Conservation (phyloP, 139 green algal genomes). For the Closterium sp. region DNA sequence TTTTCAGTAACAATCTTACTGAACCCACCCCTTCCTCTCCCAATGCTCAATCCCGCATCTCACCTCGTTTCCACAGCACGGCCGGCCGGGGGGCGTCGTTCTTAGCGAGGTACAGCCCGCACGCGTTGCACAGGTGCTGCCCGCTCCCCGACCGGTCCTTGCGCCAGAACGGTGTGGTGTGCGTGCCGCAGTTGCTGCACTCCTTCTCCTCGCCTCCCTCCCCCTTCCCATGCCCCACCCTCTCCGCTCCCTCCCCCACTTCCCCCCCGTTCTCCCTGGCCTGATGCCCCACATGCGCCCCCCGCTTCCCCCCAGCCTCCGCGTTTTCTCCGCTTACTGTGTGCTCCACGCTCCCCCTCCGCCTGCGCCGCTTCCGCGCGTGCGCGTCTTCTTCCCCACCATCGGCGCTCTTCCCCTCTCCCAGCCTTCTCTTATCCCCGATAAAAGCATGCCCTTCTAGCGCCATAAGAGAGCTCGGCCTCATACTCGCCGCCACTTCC, state of each 20-base stretch:
- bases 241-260: background rate
- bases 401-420: background rate
- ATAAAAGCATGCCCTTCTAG: background rate
- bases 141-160: conserved; percentile 81
- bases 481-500: background rate
- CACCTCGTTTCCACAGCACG: conserved; percentile 71
- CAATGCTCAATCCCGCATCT: no score
- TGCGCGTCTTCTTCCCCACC: background rate
- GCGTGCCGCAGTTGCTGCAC: conserved; percentile 88
- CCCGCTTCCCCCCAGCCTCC: background rate
- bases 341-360: background rate
- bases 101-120: conserved; percentile 89
- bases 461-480: background rate
- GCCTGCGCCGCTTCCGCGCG: background rate
- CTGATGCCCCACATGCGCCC: background rate
- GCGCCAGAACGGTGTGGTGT: conserved; percentile 87
- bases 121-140: conserved; percentile 88
- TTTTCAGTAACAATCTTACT: no score
- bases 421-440: background rate
- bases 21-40: no score
- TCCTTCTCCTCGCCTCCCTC: conserved; percentile 59
- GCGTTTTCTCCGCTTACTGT: background rate
- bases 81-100: conserved; percentile 82
- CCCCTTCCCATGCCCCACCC: background rate
- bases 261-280: background rate